Conservation (phyloP, 352 stramenopile species). For the Phytophthora ramorum region DNA sequence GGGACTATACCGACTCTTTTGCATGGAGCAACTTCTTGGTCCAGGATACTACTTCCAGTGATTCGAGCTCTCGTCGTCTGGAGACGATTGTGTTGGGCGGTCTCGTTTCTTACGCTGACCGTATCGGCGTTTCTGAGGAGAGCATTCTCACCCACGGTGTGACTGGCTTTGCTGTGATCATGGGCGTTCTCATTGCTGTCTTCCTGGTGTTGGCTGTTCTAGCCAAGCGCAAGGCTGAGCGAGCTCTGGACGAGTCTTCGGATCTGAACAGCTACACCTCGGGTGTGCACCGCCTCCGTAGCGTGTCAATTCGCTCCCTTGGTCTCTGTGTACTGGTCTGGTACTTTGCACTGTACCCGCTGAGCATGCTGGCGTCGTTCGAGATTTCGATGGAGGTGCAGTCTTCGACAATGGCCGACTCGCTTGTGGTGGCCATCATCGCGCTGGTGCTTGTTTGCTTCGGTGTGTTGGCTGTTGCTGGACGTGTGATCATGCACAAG, state of each 20-base stretch:
- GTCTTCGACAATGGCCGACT: constrained; percentile 28
- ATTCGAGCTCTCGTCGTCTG: constrained; percentile 46
- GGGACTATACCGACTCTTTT: constrained; percentile 76
- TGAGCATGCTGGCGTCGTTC: constrained; percentile 69
- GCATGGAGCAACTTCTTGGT: constrained; percentile 76
- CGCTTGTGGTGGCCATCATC: constrained; percentile 50
- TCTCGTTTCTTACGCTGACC: constrained; percentile 64
- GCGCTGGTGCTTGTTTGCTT: constrained; percentile 56
- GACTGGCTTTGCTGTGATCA: constrained; percentile 55
- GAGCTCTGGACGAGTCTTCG: constrained; percentile 44
- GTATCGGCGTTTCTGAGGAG: constrained; percentile 56
- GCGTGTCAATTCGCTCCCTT: constrained; percentile 63
- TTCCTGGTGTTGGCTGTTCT: constrained; percentile 61
- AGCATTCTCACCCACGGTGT: constrained; percentile 48
- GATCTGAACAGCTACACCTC: constrained; percentile 46
- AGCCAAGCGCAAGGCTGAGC: constrained; percentile 63
- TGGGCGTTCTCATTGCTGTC: constrained; percentile 48
- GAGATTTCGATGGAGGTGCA: constrained; percentile 77
- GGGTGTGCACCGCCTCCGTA: constrained; percentile 60
- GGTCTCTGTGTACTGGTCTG: constrained; percentile 69
- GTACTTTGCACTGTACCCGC: constrained; percentile 67
- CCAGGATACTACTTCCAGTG: constrained; percentile 20
- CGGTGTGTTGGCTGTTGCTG: constrained; percentile 51
- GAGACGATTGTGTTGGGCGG: constrained; percentile 64
- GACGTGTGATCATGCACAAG: constrained; percentile 63